These are phyloP conservation scores for Penicillium longicatenatum DNA, from an alignment of 495 filamentous ascomycete species.

Conservation along the genomic window DNA sequence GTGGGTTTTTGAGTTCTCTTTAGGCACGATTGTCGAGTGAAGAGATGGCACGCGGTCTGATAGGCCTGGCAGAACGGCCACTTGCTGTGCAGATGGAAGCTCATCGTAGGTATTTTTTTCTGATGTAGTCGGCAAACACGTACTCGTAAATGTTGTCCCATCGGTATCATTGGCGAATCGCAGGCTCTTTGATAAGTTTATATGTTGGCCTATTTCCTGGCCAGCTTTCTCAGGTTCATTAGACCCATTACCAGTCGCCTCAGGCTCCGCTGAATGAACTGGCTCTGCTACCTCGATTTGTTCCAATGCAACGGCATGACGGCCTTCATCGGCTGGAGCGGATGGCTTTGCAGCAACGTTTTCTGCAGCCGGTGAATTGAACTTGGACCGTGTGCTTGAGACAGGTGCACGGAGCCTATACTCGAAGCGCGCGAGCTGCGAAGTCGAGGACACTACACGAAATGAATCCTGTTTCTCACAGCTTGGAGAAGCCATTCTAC, in stretches of 20 bases:
- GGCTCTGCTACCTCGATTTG: background rate
- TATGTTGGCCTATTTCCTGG: background rate
- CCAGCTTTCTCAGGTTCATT: background rate
- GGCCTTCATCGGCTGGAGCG: background rate
- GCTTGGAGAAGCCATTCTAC: background rate
- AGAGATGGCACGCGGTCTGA: constrained; percentile 42
- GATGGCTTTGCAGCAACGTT: background rate
- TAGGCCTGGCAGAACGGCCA: constrained; percentile 26
- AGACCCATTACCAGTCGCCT: background rate
- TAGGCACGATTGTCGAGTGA: constrained; percentile 38
- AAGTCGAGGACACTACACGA: constrained; percentile 42
- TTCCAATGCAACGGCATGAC: background rate
- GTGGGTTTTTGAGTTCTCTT: constrained; percentile 20
- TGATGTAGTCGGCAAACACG: constrained; percentile 5
- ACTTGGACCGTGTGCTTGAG: constrained; percentile 1
- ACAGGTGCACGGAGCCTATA: constrained; percentile 35
- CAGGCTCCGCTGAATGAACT: background rate
- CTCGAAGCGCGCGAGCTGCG: constrained; percentile 48
- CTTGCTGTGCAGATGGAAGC: constrained; percentile 44
- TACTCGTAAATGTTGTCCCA: constrained; percentile 7
- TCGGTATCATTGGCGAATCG: constrained; percentile 20
- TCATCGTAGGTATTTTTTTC: constrained; percentile 34
- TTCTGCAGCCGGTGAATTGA: constrained; percentile 4
- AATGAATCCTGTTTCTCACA: constrained; percentile 23
- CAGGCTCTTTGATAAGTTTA: constrained; percentile 18